Evolutionary conservation across 768 basidiomycete genomes (phyloP).

Genomic region (Hericium alpestre): DNA sequence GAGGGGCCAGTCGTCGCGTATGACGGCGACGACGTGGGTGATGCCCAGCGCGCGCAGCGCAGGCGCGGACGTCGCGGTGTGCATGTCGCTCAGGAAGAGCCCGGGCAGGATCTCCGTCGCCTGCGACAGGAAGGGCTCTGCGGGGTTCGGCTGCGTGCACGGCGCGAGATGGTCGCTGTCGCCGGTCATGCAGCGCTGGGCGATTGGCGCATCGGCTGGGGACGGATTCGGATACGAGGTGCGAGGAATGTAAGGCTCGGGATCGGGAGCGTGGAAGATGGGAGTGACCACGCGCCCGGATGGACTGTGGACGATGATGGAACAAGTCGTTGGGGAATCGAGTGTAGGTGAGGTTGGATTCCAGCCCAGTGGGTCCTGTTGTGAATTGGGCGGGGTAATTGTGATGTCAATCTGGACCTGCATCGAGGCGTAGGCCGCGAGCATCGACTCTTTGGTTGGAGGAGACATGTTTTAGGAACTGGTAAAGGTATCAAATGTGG

Average conservation of each 20-base stretch:
- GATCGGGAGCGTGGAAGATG: background rate
- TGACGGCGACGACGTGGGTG: slow-evolving; percentile 20
- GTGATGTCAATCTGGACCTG: background rate
- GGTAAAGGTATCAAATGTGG: background rate
- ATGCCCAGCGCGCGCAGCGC: slow-evolving; percentile 15
- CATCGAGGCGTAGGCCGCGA: background rate
- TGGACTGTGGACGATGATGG: background rate
- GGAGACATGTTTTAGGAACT: background rate
- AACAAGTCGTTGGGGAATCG: background rate
- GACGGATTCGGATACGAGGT: background rate
- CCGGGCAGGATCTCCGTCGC: slow-evolving; percentile 21
- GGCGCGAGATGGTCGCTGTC: background rate
- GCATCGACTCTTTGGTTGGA: background rate
- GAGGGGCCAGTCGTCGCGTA: background rate
- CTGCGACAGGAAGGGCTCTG: slow-evolving; percentile 17
- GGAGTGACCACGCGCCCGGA: background rate
- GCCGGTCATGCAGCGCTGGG: background rate
- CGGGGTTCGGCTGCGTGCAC: slow-evolving; percentile 15
- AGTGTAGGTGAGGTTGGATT: background rate
- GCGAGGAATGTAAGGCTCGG: background rate
- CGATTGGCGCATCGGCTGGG: background rate
- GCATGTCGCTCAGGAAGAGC: slow-evolving; percentile 19
- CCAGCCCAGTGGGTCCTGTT: background rate
- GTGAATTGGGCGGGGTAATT: background rate
- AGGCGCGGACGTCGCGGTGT: slow-evolving; percentile 17